phyloP scores from a whole-genome alignment of 352 stramenopile genomes.

The Pythium rhizo-oryzae region DNA sequence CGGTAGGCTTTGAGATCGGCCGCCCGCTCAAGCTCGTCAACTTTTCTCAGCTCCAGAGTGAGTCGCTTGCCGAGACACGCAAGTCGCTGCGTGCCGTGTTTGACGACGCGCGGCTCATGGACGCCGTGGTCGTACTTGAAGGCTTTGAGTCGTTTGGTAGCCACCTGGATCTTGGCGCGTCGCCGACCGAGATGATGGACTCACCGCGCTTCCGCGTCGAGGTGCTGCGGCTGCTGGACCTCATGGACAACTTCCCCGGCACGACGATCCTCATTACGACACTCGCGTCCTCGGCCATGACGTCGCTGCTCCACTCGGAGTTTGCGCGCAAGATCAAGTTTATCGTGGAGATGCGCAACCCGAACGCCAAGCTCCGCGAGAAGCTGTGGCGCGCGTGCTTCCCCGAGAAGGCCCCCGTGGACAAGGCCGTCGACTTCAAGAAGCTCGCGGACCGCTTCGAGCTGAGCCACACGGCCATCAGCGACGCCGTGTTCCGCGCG shows the following conservation, averaged over 20 bases:
- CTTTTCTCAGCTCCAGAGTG: slow-evolving; percentile 73
- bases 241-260: slow-evolving; percentile 82
- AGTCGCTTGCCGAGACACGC: slow-evolving; percentile 75
- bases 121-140: slow-evolving; percentile 84
- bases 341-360: slow-evolving; percentile 84
- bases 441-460: slow-evolving; percentile 76
- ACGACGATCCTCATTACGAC: slow-evolving; percentile 78
- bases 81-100: slow-evolving; percentile 82
- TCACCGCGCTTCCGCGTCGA: slow-evolving; percentile 78
- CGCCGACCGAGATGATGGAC: slow-evolving; percentile 54
- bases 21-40: slow-evolving; percentile 82
- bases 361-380: slow-evolving; percentile 69
- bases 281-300: slow-evolving; percentile 49
- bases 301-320: slow-evolving; percentile 64
- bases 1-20: slow-evolving; percentile 84
- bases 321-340: slow-evolving; percentile 82
- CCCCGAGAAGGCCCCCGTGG: slow-evolving; percentile 65
- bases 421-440: slow-evolving; percentile 63
- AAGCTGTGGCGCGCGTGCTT: slow-evolving; percentile 82
- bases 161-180: slow-evolving; percentile 57
- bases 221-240: slow-evolving; percentile 71
- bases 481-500: slow-evolving; percentile 81
- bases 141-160: slow-evolving; percentile 89
- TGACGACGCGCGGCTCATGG: slow-evolving; percentile 85
- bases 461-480: slow-evolving; percentile 77